These are phyloP conservation scores for Colletotrichum tabaci DNA, from an alignment of 2,329 filamentous ascomycete species.

Conservation along the genomic window DNA sequence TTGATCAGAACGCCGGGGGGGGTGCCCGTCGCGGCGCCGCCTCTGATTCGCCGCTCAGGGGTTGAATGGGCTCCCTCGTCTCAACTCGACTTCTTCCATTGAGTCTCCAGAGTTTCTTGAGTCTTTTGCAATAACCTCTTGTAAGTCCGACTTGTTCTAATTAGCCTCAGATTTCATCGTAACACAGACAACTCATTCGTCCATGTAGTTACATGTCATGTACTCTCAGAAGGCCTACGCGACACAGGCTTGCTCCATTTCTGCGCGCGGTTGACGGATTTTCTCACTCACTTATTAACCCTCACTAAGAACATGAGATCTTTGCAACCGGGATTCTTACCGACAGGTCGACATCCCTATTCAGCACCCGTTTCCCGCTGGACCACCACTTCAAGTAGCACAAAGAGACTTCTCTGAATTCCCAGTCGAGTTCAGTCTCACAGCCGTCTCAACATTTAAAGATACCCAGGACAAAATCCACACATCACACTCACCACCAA, in stretches of 20 bases:
- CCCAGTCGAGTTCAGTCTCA: no score
- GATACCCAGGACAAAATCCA: not conserved
- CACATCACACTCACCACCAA: not conserved
- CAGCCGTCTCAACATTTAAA: not conserved
- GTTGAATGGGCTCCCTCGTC: slow-evolving; percentile 2
- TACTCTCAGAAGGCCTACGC: not conserved
- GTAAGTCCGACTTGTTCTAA: not conserved
- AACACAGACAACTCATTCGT: not conserved
- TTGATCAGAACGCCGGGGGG: not conserved
- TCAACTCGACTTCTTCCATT: not conserved
- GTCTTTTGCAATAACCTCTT: not conserved
- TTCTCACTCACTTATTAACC: not conserved
- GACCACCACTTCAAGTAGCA: no score
- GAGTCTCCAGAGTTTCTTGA: not conserved
- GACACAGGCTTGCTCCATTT: not conserved
- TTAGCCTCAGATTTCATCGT: not conserved
- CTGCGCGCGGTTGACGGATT: not conserved
- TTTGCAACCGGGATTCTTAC: not conserved
- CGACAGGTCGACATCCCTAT: not conserved
- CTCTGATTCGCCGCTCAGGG: slow-evolving; percentile 10
- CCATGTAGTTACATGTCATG: not conserved
- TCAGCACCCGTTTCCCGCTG: not conserved
- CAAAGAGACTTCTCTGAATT: no score
- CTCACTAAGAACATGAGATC: not conserved
- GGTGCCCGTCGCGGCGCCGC: not conserved